phyloP scores from a whole-genome alignment of 2,329 filamentous ascomycete genomes.

The Paecilomyces dactylethromorphus region DNA sequence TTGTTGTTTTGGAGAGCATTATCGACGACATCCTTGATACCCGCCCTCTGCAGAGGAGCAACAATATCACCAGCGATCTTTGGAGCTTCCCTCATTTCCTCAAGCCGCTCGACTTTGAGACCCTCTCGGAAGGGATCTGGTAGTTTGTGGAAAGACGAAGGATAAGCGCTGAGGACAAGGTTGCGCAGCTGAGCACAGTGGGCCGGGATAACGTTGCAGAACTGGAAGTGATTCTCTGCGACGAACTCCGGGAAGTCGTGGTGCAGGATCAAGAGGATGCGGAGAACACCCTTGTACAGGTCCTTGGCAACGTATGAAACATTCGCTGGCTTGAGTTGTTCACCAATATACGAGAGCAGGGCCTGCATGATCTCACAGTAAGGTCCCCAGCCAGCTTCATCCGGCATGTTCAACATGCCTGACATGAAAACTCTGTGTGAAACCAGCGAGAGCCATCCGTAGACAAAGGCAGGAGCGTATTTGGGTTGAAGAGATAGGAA shows the following conservation, averaged over 20 bases:
- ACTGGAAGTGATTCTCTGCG: conserved; percentile 73
- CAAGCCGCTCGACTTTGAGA: conserved; percentile 68
- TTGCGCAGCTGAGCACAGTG: conserved; percentile 86
- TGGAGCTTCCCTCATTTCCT: conserved; percentile 65
- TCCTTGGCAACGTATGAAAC: conserved; percentile 67
- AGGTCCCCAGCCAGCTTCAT: conserved; percentile 65
- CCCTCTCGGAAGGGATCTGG: conserved; percentile 67
- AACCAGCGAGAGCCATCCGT: conserved; percentile 75
- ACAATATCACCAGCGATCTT: conserved; percentile 58
- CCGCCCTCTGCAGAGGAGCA: conserved; percentile 39
- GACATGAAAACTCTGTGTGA: conserved; percentile 83
- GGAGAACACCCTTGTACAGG: conserved; percentile 75
- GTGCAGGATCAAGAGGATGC: conserved; percentile 76
- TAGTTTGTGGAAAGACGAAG: conserved; percentile 62
- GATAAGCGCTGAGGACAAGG: conserved; percentile 75
- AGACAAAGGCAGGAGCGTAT: conserved; percentile 74
- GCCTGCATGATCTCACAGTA: conserved; percentile 69
- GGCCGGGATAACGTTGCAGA: conserved; percentile 74
- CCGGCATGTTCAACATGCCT: conserved; percentile 61
- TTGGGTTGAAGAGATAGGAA: conserved; percentile 69
- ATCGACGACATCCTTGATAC: conserved; percentile 50
- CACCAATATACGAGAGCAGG: conserved; percentile 67
- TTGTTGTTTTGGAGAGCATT: conserved; percentile 49
- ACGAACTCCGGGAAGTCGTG: conserved; percentile 95
- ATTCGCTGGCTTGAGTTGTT: conserved; percentile 68